These are phyloP conservation scores for Cyclocybe aegerita DNA, from an alignment of 768 basidiomycete genomes.

Conservation along the genomic window DNA sequence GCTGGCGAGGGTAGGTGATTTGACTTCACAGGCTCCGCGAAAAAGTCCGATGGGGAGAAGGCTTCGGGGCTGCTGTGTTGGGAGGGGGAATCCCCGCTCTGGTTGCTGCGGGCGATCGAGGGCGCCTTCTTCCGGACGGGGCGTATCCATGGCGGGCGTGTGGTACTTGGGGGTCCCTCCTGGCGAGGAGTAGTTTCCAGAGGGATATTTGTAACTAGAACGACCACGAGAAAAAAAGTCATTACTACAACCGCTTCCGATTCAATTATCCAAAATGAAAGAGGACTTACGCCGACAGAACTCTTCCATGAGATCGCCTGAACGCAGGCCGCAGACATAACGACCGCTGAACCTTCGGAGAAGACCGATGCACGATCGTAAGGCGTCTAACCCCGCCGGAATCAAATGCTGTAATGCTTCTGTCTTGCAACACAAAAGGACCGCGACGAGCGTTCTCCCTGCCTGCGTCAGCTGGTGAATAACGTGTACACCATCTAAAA, in stretches of 20 bases:
- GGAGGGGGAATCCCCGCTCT: constrained; percentile 44
- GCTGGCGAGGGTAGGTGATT: constrained; percentile 12
- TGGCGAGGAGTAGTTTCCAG: constrained; percentile 61
- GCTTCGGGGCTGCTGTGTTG: constrained; percentile 62
- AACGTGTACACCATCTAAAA: constrained; percentile 86
- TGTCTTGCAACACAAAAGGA: constrained; percentile 86
- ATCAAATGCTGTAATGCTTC: constrained; percentile 75
- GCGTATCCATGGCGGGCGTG: constrained; percentile 84
- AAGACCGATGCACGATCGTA: constrained; percentile 87
- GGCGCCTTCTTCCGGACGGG: constrained; percentile 80
- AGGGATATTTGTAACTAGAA: constrained; percentile 79
- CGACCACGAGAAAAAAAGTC: constrained; percentile 10
- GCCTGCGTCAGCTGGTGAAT: constrained; percentile 95
- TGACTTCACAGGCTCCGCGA: constrained; percentile 45
- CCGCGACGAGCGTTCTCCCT: constrained; percentile 85
- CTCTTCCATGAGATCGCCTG: constrained; percentile 92
- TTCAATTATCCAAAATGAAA: not conserved
- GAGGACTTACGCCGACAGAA: constrained; percentile 75
- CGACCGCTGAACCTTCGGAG: constrained; percentile 86
- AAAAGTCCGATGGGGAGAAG: constrained; percentile 66
- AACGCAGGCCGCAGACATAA: constrained; percentile 88
- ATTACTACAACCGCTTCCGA: not conserved
- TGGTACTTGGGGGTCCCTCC: constrained; percentile 43
- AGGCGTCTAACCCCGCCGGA: constrained; percentile 78
- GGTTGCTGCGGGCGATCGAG: constrained; percentile 42